Evolutionary conservation across 2,329 filamentous ascomycete genomes (phyloP), one percentile per base, ranked within the genome.

Genomic region (Amphichorda felina): DNA sequence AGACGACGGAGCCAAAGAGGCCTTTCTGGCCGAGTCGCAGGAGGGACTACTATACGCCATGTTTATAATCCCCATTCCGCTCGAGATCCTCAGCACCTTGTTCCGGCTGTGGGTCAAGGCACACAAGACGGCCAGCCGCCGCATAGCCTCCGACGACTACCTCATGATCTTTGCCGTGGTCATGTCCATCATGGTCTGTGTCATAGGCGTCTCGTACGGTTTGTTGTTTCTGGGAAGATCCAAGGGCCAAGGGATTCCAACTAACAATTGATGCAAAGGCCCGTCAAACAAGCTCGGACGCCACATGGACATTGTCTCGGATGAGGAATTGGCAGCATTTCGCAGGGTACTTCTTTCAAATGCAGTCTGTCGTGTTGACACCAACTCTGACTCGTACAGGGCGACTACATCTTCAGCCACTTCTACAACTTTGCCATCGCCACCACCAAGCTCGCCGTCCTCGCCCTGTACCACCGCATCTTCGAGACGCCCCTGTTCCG

Each of bases 331-430:
- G 0, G 42, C 43, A 4, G 54, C 33, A 0, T 42, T 43, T n/a
- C 45, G 37, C 38, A 19, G 10, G 21, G 21, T 24, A 24, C 21
- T 24, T n/a, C n/a, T n/a, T n/a, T n/a, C n/a, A n/a, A n/a, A n/a
- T n/a, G n/a, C n/a, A n/a, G n/a, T n/a, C n/a, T n/a, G n/a, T n/a
- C n/a, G n/a, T n/a, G n/a, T n/a, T n/a, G n/a, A 37, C 13, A 29
- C 8, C 25, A 29, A 8, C 15, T 8, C 18, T 19, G 11, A 4
- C 33, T 35, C 21, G 6, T 24, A 6, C 21, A 40, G 38, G 40
- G 38, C 17, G 40, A 42, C 30, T 42, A 42, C 33, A 36, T 42
- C 33, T 42, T 42, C 25, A 42, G 40, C 14, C 40, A 42, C 34
- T 39, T 40, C 5, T 42, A 42, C 40, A 38, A 42, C 34, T 25